Evolutionary conservation across 2,329 filamentous ascomycete genomes (phyloP).

Genomic region (Pseudogymnoascus sp.): DNA sequence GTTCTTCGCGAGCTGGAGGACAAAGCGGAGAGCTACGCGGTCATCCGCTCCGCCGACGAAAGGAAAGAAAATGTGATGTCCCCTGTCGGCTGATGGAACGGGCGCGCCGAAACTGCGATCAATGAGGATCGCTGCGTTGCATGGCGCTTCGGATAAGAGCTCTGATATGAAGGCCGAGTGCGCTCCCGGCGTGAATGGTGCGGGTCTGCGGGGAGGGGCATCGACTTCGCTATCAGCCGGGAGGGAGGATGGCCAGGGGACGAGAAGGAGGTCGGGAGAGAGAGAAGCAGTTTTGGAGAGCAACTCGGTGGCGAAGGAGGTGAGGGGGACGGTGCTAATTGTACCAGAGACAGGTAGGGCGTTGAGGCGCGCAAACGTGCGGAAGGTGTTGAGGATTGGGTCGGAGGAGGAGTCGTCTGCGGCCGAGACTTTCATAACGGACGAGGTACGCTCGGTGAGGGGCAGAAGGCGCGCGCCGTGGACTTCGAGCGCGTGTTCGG

Average conservation of each 20-base stretch:
- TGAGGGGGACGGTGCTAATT: constrained; percentile 69
- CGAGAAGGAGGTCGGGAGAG: constrained; percentile 63
- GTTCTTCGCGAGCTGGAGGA: constrained; percentile 76
- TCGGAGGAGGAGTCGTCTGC: constrained; percentile 64
- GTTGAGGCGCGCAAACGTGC: constrained; percentile 76
- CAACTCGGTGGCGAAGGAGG: constrained; percentile 71
- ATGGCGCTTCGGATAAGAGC: constrained; percentile 53
- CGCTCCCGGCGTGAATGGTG: constrained; percentile 49
- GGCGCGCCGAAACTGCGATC: constrained; percentile 58
- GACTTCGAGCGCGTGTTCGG: constrained; percentile 19
- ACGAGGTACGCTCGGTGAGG: constrained; percentile 84
- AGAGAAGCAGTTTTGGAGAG: constrained; percentile 61
- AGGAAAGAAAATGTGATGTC: constrained; percentile 77
- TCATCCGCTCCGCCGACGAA: constrained; percentile 84
- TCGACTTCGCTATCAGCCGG: constrained; percentile 39
- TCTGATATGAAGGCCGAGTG: constrained; percentile 69
- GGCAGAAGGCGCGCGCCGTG: constrained; percentile 82
- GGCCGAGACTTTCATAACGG: constrained; percentile 89
- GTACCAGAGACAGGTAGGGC: constrained; percentile 75
- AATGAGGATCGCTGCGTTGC: constrained; percentile 70
- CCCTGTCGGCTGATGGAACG: constrained; percentile 45
- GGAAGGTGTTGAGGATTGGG: constrained; percentile 84
- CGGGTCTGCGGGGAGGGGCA: constrained; percentile 22
- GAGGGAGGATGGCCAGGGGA: constrained; percentile 67
- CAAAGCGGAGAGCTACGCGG: constrained; percentile 65